phyloP scores from a whole-genome alignment of 805 yeast genomes.

The Sugiyamaella boreocaroliniensis region DNA sequence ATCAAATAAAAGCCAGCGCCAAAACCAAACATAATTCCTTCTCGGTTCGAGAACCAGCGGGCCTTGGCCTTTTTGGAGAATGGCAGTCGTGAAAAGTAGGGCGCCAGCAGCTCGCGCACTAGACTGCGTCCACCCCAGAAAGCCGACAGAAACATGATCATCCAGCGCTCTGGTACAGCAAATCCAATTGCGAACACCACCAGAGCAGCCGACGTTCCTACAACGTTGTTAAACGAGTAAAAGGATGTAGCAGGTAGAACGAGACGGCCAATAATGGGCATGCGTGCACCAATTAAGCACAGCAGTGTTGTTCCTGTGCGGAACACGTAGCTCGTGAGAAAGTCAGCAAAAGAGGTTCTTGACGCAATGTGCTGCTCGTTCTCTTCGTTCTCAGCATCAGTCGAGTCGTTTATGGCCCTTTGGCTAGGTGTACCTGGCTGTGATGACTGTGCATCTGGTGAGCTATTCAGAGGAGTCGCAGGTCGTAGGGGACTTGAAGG shows the following conservation, averaged over 20 bases:
- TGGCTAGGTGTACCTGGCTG: neutral
- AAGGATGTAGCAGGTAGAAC: conserved; percentile 41
- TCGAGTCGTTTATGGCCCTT: neutral
- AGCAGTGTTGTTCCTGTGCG: conserved; percentile 29
- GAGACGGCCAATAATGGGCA: conserved; percentile 40
- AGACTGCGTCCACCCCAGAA: conserved; percentile 44
- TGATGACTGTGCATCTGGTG: neutral
- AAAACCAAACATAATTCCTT: conserved; percentile 51
- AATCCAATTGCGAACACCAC: conserved; percentile 33
- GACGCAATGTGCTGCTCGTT: neutral
- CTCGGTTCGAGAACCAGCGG: conserved; percentile 47
- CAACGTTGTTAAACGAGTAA: conserved; percentile 37
- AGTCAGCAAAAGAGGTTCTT: conserved; percentile 4
- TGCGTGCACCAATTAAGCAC: conserved; percentile 31
- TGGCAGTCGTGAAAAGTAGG: conserved; percentile 45
- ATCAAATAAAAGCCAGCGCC: conserved; percentile 43
- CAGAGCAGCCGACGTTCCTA: conserved; percentile 43
- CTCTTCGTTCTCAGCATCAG: neutral
- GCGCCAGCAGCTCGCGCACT: conserved; percentile 41
- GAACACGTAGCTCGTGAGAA: conserved; percentile 9
- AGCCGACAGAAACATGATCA: conserved; percentile 36
- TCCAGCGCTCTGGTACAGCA: conserved; percentile 33
- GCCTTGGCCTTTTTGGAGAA: conserved; percentile 36
- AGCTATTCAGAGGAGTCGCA: neutral
- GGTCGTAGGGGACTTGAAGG: neutral